Evolutionary conservation across 306 rosid genomes (phyloP).

Genomic region (Lathyrus sativus): DNA sequence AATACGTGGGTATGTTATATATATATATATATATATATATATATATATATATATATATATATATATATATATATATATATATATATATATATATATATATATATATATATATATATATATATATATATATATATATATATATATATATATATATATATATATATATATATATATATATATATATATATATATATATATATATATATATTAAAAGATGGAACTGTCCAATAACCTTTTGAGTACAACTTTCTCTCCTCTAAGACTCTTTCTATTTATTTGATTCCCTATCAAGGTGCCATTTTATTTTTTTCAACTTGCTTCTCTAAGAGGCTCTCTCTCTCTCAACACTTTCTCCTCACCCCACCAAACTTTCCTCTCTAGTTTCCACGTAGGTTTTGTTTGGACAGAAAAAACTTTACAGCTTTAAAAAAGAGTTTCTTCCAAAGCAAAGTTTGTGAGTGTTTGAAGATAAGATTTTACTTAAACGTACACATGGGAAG

Average conservation of each 20-base stretch:
- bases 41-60: conserved; percentile 23
- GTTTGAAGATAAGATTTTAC: not conserved
- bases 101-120: conserved; percentile 20
- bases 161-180: too few species aligned
- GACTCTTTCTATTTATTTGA: conserved; percentile 67
- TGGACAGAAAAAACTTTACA: conserved; percentile 8
- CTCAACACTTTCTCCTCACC: conserved; percentile 15
- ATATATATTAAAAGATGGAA: conserved; percentile 34
- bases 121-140: conserved; percentile 22
- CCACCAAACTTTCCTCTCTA: conserved; percentile 43
- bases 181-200: not conserved
- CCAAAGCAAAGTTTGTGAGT: conserved; percentile 41
- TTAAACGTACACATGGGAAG: conserved; percentile 79
- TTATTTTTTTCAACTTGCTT: conserved; percentile 62
- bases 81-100: conserved; percentile 20
- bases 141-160: conserved; percentile 9
- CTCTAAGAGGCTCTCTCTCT: conserved; percentile 11
- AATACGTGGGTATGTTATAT: too few species aligned
- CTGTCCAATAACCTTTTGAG: conserved; percentile 47
- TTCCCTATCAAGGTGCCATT: conserved; percentile 67
- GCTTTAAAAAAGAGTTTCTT: conserved; percentile 25
- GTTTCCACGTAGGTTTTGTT: conserved; percentile 41
- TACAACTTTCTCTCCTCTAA: conserved; percentile 45
- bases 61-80: conserved; percentile 13
- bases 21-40: conserved; percentile 9